Evolutionary conservation across 495 filamentous ascomycete species (phyloP).

Genomic region (Umbilicaria muhlenbergii): DNA sequence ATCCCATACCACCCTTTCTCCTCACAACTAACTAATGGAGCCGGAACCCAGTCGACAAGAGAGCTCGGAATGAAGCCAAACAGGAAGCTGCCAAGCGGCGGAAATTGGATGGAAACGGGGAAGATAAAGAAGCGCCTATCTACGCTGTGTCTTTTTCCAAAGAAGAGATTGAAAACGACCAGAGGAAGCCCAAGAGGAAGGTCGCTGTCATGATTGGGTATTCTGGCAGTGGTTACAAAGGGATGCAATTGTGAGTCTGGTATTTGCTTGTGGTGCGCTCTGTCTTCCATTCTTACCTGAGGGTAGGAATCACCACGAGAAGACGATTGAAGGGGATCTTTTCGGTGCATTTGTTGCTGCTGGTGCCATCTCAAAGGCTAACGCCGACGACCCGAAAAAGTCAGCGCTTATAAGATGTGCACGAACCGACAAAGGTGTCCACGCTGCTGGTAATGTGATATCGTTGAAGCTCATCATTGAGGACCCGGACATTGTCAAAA

Average conservation of each 20-base stretch:
- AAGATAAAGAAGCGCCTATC: conserved; percentile 22
- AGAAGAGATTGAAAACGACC: conserved; percentile 74
- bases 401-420: conserved; percentile 88
- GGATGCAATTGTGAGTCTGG: conserved; percentile 65
- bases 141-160: conserved; percentile 44
- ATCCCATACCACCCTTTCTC: conserved; percentile 2
- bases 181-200: conserved; percentile 81
- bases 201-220: conserved; percentile 92
- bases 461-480: conserved; percentile 93
- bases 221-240: conserved; percentile 91
- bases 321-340: conserved; percentile 94
- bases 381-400: conserved; percentile 92
- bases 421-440: conserved; percentile 93
- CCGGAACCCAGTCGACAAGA: conserved; percentile 45
- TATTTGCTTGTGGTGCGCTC: not conserved
- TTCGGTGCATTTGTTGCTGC: conserved; percentile 81
- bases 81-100: conserved; percentile 42
- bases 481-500: conserved; percentile 69
- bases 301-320: conserved; percentile 41
- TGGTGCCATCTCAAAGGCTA: conserved; percentile 88
- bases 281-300: not conserved
- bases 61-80: conserved; percentile 38
- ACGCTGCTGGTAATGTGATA: conserved; percentile 91
- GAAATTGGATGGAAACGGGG: conserved; percentile 26
- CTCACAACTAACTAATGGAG: conserved; percentile 45